Base-by-base conservation (phyloP, 805 yeast genomes). In the Zygotorulaspora sp. region DNA sequence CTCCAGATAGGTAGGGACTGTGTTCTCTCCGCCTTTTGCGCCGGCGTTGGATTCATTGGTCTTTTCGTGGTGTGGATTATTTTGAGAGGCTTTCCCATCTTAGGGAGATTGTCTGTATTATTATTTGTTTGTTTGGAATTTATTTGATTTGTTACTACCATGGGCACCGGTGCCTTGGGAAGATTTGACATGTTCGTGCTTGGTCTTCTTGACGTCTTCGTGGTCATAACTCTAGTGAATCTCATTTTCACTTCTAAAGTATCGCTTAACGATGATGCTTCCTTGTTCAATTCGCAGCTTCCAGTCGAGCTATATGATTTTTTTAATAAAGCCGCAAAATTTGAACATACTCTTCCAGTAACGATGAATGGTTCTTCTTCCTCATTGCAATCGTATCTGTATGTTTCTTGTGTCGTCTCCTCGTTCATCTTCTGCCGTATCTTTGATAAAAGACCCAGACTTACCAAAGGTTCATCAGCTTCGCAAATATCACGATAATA, bases 21-120 rank as follows among this genome's bases (percentile, higher is more conserved):
- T 1, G 74, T 68, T 50, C 73, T 59, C 20, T 50, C 61, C 4
- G 74, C 74, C 47, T 63, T 68, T 37, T 71, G 73, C n/a, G 72
- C 72, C 3, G 72, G 71, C 24, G 55, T 61, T 28, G 66, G 65
- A 45, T 68, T 68, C n/a, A 66, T 67, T 36, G 52, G 59, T 35
- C 71, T 56, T 30, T 53, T 56, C 6, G 30, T 8, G 8, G 30
- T 30, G 16, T 30, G 25, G 4, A 38, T 32, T 7, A 35, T 24
- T 18, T 38, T 42, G 15, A 32, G 40, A 28, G 45, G n/a, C n/a
- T n/a, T n/a, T n/a, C n/a, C n/a, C n/a, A n/a, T n/a, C n/a, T n/a
- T n/a, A n/a, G n/a, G n/a, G n/a, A n/a, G n/a, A n/a, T n/a, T n/a
- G n/a, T n/a, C n/a, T n/a, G n/a, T 21, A 10, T 10, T 21, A 10